Conservation (phyloP, 805 yeast genomes). For the Suhomyces vadensis region DNA sequence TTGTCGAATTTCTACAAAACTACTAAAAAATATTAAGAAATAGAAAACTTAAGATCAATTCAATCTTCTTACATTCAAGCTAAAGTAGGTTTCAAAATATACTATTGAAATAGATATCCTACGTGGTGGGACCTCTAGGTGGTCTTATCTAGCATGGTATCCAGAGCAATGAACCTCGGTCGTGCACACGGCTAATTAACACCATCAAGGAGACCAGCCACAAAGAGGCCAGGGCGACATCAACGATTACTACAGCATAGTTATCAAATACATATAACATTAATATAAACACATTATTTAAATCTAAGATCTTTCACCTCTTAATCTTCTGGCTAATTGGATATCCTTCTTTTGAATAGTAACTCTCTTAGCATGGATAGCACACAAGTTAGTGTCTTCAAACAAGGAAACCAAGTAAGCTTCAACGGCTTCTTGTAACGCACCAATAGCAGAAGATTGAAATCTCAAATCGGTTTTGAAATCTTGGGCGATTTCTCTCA, state of each 20-base stretch:
- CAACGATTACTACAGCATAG: not conserved
- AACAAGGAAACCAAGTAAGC: conserved; percentile 49
- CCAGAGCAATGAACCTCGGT: not conserved
- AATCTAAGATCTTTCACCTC: conserved; percentile 47
- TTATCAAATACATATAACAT: conserved; percentile 1
- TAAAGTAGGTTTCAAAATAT: not conserved
- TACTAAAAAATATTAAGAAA: too few species aligned
- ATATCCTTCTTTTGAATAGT: conserved; percentile 50
- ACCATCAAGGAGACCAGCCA: not conserved
- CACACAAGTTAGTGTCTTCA: conserved; percentile 51
- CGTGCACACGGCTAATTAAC: not conserved
- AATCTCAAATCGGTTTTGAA: conserved; percentile 49
- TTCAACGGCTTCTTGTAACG: conserved; percentile 49
- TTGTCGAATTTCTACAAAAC: too few species aligned
- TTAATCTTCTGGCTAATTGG: conserved; percentile 50
- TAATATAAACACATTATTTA: conserved; percentile 1
- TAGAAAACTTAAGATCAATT: too few species aligned
- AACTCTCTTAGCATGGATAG: conserved; percentile 51
- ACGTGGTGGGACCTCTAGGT: not conserved
- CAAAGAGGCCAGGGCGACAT: not conserved
- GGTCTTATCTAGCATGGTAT: not conserved
- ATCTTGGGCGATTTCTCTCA: conserved; percentile 49
- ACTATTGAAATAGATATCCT: not conserved
- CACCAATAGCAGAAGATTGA: conserved; percentile 50
- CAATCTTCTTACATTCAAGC: too few species aligned